Conservation (phyloP, 257 asterid species). For the Lavandula angustifolia region DNA sequence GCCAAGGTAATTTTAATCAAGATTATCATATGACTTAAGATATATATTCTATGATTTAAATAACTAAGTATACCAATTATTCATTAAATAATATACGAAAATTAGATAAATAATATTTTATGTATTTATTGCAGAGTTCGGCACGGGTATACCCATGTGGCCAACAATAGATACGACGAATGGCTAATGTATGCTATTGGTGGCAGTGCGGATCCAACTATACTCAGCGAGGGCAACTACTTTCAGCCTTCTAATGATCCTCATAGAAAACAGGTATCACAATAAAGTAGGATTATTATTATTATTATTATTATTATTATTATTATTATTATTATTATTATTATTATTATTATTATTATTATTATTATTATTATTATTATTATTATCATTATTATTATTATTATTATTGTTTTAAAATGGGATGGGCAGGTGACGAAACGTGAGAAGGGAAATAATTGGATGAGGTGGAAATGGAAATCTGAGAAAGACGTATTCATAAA, state of each 20-base stretch:
- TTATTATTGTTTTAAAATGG: no score
- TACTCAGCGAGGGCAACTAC: slow-evolving; percentile 58
- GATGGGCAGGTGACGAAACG: slow-evolving; percentile 55
- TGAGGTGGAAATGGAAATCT: slow-evolving; percentile 54
- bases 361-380: no score
- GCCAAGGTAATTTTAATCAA: slow-evolving; percentile 58
- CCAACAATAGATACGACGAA: slow-evolving; percentile 54
- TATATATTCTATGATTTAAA: no score
- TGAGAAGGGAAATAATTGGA: slow-evolving; percentile 32
- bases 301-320: no score
- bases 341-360: no score
- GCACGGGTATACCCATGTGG: slow-evolving; percentile 65
- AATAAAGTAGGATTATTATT: no score
- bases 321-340: no score
- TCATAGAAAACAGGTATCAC: slow-evolving; percentile 46
- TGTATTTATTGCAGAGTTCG: slow-evolving; percentile 57
- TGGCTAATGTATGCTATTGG: slow-evolving; percentile 69
- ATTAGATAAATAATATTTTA: no score
- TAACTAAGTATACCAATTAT: no score
- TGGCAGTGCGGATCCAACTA: slow-evolving; percentile 65
- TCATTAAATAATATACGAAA: no score
- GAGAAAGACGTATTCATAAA: slow-evolving; percentile 45
- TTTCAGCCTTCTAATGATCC: slow-evolving; percentile 41
- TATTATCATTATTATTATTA: no score
- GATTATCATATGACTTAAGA: no score